Evolutionary conservation across 768 basidiomycete species (phyloP).

Genomic region (Gymnopilus dilepis): DNA sequence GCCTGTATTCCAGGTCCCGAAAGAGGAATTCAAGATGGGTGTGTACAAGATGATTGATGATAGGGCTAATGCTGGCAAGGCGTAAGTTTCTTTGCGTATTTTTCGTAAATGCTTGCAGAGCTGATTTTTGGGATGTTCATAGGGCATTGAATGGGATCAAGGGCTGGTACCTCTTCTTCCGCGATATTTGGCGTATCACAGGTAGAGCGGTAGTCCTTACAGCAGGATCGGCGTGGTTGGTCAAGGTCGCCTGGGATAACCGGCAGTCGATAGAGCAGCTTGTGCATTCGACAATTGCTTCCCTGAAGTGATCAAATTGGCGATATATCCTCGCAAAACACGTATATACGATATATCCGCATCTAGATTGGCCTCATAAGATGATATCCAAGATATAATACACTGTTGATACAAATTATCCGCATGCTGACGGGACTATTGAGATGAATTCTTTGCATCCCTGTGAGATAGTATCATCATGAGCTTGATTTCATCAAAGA

Average conservation of each 20-base stretch:
- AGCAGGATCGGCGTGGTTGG: conserved; percentile 25
- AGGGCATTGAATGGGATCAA: conserved; percentile 32
- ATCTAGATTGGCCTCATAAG: not conserved
- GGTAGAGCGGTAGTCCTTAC: conserved; percentile 32
- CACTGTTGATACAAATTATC: conserved; percentile 14
- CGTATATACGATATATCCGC: not conserved
- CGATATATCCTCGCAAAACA: not conserved
- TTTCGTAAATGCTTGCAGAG: not conserved
- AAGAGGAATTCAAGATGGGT: conserved; percentile 53
- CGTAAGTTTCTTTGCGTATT: conserved; percentile 28
- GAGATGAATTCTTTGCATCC: conserved; percentile 21
- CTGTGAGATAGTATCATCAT: not conserved
- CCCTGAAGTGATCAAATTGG: not conserved
- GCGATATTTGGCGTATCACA: conserved; percentile 36
- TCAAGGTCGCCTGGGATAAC: conserved; percentile 37
- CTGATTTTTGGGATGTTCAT: not conserved
- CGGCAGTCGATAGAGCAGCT: conserved; percentile 25
- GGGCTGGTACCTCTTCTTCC: conserved; percentile 33
- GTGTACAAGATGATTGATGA: conserved; percentile 58
- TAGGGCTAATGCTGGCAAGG: conserved; percentile 39
- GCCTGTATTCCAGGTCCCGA: conserved; percentile 49
- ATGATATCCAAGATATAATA: not conserved
- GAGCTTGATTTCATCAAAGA: not conserved
- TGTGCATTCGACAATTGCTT: conserved; percentile 4
- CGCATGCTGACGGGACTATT: not conserved